Percentiles rank a stretch among this genome's conserved stretches.
These are phyloP conservation scores for Canavalia gladiata DNA, from an alignment of 306 rosid genomes.

Conservation along the genomic window DNA sequence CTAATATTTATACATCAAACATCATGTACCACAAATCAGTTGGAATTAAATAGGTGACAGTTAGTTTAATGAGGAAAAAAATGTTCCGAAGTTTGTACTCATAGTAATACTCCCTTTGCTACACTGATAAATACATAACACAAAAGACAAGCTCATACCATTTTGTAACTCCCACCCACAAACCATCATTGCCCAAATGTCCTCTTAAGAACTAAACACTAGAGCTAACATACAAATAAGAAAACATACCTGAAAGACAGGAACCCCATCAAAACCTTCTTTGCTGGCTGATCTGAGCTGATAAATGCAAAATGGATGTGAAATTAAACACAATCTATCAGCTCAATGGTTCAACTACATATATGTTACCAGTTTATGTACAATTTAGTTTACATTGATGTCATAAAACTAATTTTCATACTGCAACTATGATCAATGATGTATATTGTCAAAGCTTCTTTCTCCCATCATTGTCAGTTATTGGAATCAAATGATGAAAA, in stretches of 20 bases:
- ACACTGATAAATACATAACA: conserved; percentile 23
- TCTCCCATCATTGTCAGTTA: neutral
- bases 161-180: conserved; percentile 13
- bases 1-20: neutral
- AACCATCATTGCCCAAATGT: conserved; percentile 31
- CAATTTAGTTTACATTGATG: conserved; percentile 26
- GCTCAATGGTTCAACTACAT: conserved; percentile 29
- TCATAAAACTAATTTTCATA: conserved; percentile 7
- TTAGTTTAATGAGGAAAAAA: conserved; percentile 29
- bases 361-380: neutral
- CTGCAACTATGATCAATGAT: neutral
- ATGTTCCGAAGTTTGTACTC: neutral
- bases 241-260: conserved; percentile 86
- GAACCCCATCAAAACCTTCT: conserved; percentile 92
- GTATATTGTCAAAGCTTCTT: conserved; percentile 29
- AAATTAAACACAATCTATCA: conserved; percentile 37
- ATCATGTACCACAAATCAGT: neutral
- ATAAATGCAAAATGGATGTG: conserved; percentile 42
- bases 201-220: conserved; percentile 1
- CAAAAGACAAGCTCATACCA: neutral
- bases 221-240: conserved; percentile 38
- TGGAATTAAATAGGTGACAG: conserved; percentile 22
- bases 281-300: conserved; percentile 74
- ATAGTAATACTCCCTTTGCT: neutral
- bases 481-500: neutral